These are phyloP conservation scores for Artemisia argyi DNA, from an alignment of 129 eudicot genomes.

Conservation along the genomic window DNA sequence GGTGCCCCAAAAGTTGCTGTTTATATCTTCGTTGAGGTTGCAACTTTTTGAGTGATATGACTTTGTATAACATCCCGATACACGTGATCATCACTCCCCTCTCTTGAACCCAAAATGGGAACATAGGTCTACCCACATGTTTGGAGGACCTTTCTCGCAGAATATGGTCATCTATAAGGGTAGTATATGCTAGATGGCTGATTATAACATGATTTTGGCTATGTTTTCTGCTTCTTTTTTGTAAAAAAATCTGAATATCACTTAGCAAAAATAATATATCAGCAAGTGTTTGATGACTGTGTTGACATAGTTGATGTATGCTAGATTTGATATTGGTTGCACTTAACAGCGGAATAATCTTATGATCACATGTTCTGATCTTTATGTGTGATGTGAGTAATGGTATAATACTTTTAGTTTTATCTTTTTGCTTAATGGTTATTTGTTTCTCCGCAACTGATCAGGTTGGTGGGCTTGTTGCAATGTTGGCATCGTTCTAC, in stretches of 20 bases:
- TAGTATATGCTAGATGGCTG: neutral
- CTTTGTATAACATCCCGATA: too few relatives aligned
- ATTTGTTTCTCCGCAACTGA: conserved; percentile 3
- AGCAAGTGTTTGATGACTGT: neutral
- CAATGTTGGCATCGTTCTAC: conserved; percentile 87
- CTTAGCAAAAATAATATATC: neutral
- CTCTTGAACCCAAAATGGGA: too few relatives aligned
- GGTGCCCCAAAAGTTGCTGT: too few relatives aligned
- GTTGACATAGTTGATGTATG: conserved; percentile 3
- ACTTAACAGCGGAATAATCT: neutral
- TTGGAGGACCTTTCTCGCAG: too few relatives aligned
- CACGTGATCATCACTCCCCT: too few relatives aligned
- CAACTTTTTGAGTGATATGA: too few relatives aligned
- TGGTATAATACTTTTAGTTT: neutral
- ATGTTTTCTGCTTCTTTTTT: neutral
- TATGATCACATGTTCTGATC: neutral
- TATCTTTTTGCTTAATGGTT: conserved; percentile 5
- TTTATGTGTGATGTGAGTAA: neutral
- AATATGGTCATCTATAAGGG: too few relatives aligned
- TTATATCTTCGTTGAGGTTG: too few relatives aligned
- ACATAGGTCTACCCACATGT: too few relatives aligned
- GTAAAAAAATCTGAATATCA: neutral
- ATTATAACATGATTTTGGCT: neutral
- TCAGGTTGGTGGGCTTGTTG: conserved; percentile 90
- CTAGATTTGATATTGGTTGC: neutral